Conservation (phyloP, 176 grass and related monocot genomes). For the Bothriochloa decipiens region DNA sequence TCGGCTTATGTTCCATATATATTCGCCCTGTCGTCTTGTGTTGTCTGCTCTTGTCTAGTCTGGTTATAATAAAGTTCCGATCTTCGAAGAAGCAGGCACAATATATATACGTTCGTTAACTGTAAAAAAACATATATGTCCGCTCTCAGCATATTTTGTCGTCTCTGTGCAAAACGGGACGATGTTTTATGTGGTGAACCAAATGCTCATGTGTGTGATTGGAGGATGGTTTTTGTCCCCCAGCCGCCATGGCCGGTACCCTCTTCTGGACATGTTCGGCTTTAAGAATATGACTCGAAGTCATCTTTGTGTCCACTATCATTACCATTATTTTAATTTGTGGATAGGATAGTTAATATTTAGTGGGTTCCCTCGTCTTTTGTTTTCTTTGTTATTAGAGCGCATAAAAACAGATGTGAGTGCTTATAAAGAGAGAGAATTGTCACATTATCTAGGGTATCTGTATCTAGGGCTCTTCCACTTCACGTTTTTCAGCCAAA, state of each 20-base stretch:
- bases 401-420: no score
- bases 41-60: background rate
- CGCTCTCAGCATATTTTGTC: no score
- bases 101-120: background rate
- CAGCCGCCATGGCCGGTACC: background rate
- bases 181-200: background rate
- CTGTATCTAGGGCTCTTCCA: no score
- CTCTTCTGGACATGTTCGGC: background rate
- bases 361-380: background rate
- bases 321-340: background rate
- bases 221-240: background rate
- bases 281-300: background rate
- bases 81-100: background rate
- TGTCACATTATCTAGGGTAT: no score
- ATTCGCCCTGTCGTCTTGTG: constrained; percentile 1
- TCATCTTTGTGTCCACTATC: background rate
- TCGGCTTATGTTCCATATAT: background rate
- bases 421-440: no score
- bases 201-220: background rate
- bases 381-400: no score
- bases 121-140: background rate
- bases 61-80: background rate
- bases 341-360: background rate
- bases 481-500: no score
- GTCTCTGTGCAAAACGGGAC: no score